Evolutionary conservation across 495 filamentous ascomycete species (phyloP), one percentile per base, ranked within the genome.

Genomic region (Hypoxylon rickii): DNA sequence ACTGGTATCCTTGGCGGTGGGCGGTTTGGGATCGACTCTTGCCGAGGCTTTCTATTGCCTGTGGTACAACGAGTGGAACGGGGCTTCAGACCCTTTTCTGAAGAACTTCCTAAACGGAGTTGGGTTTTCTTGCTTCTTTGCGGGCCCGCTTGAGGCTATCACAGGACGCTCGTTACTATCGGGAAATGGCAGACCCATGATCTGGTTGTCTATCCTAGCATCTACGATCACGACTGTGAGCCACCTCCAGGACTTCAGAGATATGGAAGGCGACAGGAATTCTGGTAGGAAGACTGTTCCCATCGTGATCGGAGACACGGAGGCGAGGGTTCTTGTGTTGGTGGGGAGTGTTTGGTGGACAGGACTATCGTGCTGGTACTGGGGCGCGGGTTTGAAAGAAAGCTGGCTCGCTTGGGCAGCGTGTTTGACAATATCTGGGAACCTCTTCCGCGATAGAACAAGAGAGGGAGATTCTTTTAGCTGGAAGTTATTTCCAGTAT

Each of bases 41-140:
- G 45, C 78, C 32, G 37, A 72, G 18, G 38, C 70, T 1, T 44
- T 81, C 1, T 71, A 54, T 0, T 79, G 70, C 63, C 49, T 78
- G 36, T 81, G 82, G 64, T 80, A 82, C 51, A 73, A 83, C 44
- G 65, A 78, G 1, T 50, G 58, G 10, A 76, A 70, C 0, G 74
- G 63, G 1, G 73, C 79, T 42, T 67, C 73, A 13, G 24, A 50
- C 36, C 46, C 37, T 6, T 49, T 66, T 26, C 56, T 67, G 2
- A 67, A 78, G 17, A 72, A 82, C 40, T 7, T 71, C 1, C 62
- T 79, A 31, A 81, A 70, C 41, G 75, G 72, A 6, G 8, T 61
- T 3, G 79, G 65, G 0, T 74, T 74, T 33, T 17, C 53, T 1
- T 52, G 54, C 41, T 75, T 65, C 46, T 61, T 55, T 18, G 24